Base-by-base conservation (phyloP, 2,329 filamentous ascomycete genomes). In the Tolypocladium pustulatum region DNA sequence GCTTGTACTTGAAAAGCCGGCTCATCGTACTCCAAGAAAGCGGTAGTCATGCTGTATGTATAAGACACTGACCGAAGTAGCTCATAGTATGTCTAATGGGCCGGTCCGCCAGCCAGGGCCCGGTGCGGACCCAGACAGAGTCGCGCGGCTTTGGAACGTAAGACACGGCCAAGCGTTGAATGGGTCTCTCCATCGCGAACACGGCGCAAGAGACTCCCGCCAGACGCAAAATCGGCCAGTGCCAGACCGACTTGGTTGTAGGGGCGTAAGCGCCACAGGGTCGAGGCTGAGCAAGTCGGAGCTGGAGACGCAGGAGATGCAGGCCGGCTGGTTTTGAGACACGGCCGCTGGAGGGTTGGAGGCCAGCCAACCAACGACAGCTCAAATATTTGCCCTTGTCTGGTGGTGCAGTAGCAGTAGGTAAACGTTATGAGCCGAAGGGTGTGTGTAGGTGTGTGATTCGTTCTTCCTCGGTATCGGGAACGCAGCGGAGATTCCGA, bases 81-180 rank as follows among this genome's bases (percentile, higher is more conserved):
- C 6, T 17, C 37, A 8, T 38, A 20, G 34, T 40, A 13, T 55
- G 53, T 40, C 54, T 55, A 25, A 30, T 30, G 15, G 43, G 43
- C 22, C 25, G 15, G 46, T 20, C n/a, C 46, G 36, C 5, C 54
- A 38, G 36, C 36, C 40, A 55, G 54, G 36, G 38, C 54, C 37
- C 22, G 36, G 34, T 20, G 15, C 27, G 27, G 15, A 20, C 36
- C 36, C n/a, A 38, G 53, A 40, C 22, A 3, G 17, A 15, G 41
- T 25, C 22, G n/a, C 13, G 30, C 7, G 20, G 36, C 36, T 13
- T 34, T 34, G 54, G 54, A 34, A 41, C 25, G n/a, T 46, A 32
- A 59, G 54, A 59, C 58, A 57, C 56, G 36, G 25, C 43, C 53
- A 40, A 30, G 54, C 46, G n/a, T 37, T 41, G 55, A 57, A 40